phyloP scores from a whole-genome alignment of 2,329 filamentous ascomycete species.

The Epichloe glyceriae region DNA sequence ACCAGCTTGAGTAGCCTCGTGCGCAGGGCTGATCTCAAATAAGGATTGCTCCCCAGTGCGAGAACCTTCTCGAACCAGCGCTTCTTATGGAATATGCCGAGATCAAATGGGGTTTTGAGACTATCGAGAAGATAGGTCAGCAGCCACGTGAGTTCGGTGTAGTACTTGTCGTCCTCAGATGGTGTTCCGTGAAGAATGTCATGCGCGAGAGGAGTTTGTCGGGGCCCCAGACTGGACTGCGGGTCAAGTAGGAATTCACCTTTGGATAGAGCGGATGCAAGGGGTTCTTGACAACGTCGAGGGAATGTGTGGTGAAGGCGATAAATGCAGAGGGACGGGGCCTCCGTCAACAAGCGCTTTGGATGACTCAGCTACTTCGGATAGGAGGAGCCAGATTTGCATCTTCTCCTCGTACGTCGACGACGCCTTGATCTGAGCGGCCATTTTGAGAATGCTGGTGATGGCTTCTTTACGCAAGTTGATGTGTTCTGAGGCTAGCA shows the following conservation, averaged over 20 bases:
- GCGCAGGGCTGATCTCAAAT: conserved; percentile 44
- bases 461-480: conserved; percentile 71
- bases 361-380: conserved; percentile 67
- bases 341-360: conserved; percentile 37
- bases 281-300: conserved; percentile 61
- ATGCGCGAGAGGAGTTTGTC: conserved; percentile 61
- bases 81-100: conserved; percentile 46
- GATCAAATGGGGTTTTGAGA: conserved; percentile 44
- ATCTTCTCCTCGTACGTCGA: conserved; percentile 57
- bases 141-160: conserved; percentile 63
- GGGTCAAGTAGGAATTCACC: conserved; percentile 71
- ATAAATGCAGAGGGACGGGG: conserved; percentile 57
- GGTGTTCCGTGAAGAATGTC: conserved; percentile 52
- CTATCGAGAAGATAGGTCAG: conserved; percentile 57
- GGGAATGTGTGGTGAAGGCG: conserved; percentile 59
- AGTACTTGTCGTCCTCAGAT: conserved; percentile 58
- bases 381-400: conserved; percentile 66
- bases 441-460: conserved; percentile 53
- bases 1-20: conserved; percentile 49
- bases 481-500: conserved; percentile 60
- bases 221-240: conserved; percentile 61
- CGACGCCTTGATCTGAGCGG: conserved; percentile 50
- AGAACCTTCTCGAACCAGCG: conserved; percentile 65
- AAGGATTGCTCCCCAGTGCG: conserved; percentile 54
- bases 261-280: conserved; percentile 76